phyloP scores from a whole-genome alignment of 2,329 filamentous ascomycete species.

The Elsinoe fawcettii region DNA sequence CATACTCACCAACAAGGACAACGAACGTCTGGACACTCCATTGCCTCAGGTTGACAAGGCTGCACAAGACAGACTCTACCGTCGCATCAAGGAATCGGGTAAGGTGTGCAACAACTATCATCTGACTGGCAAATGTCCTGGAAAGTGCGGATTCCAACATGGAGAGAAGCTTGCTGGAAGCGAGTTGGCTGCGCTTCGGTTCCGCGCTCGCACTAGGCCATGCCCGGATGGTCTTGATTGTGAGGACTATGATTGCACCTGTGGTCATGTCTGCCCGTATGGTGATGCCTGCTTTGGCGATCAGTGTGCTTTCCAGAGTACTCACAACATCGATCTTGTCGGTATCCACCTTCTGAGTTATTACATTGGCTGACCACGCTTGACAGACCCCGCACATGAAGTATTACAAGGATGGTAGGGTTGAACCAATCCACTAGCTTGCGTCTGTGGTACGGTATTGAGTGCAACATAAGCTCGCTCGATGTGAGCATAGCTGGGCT shows the following conservation, averaged over 20 bases:
- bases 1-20: conserved; percentile 36
- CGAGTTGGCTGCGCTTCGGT: conserved; percentile 35
- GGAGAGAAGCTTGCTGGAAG: conserved; percentile 32
- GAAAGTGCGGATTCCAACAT: conserved; percentile 39
- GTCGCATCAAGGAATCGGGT: conserved; percentile 24
- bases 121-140: conserved; percentile 32
- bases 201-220: conserved; percentile 35
- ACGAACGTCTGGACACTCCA: conserved; percentile 36
- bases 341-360: conserved; percentile 11
- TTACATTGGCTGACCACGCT: background rate
- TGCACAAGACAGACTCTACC: conserved; percentile 25
- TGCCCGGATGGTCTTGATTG: conserved; percentile 33
- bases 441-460: background rate
- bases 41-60: conserved; percentile 28
- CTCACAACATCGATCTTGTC: conserved; percentile 35
- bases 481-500: background rate
- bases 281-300: conserved; percentile 30
- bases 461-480: background rate
- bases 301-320: conserved; percentile 32
- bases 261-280: conserved; percentile 36
- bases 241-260: conserved; percentile 35
- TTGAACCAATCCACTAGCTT: background rate
- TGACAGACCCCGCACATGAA: conserved; percentile 1
- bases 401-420: conserved; percentile 5
- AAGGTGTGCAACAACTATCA: conserved; percentile 35